phyloP scores from a whole-genome alignment of 345 rosid species.

The Eucalyptus pauciflora region DNA sequence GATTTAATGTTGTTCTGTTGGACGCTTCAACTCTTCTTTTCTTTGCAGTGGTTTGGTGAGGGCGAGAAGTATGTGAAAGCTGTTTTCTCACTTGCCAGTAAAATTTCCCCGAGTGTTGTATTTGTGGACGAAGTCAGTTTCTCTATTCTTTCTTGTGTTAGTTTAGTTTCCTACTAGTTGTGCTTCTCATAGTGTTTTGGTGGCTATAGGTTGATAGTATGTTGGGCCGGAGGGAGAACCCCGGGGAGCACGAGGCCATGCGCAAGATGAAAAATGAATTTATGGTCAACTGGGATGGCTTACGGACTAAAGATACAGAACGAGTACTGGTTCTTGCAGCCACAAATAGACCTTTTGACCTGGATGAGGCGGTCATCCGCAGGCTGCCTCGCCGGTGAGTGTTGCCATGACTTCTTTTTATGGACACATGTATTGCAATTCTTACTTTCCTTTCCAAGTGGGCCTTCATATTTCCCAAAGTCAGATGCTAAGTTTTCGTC shows the following conservation, averaged over 20 bases:
- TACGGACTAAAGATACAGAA: constrained; percentile 73
- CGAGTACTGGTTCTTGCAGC: constrained; percentile 92
- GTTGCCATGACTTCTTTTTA: neutral
- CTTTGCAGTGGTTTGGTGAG: constrained; percentile 91
- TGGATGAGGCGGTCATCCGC: constrained; percentile 96
- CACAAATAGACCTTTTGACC: constrained; percentile 92
- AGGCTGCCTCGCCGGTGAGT: constrained; percentile 41
- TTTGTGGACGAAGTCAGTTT: constrained; percentile 80
- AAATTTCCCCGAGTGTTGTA: constrained; percentile 77
- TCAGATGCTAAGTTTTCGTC: neutral
- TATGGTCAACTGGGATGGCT: constrained; percentile 95
- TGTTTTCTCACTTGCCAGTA: constrained; percentile 82
- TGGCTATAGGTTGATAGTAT: constrained; percentile 76
- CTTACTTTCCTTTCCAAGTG: neutral
- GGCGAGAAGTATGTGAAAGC: constrained; percentile 93
- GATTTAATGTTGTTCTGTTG: neutral
- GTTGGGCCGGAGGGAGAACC: constrained; percentile 85
- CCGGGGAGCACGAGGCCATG: constrained; percentile 84
- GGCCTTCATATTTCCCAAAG: neutral
- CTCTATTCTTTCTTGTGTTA: neutral
- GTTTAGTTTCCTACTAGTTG: neutral
- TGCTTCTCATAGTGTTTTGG: neutral
- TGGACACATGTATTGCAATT: neutral
- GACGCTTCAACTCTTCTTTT: neutral
- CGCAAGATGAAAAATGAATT: constrained; percentile 94